A percentile compares a stretch with the other conserved stretches of the same genome.
These are phyloP conservation scores for Mallotus japonicus DNA, from an alignment of 441 rosid genomes.

Conservation along the genomic window DNA sequence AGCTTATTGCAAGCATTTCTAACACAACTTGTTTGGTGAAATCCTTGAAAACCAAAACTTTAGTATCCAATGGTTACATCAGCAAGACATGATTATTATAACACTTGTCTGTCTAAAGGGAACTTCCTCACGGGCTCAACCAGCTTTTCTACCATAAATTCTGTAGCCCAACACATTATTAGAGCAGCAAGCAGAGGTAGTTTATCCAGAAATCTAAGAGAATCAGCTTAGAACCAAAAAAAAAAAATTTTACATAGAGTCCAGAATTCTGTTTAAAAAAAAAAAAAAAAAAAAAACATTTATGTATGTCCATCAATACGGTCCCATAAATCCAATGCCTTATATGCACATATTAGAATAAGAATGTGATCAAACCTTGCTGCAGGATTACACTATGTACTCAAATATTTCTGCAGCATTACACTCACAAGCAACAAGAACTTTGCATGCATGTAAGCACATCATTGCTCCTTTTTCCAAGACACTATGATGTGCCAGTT, in stretches of 20 bases:
- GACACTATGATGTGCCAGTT: not conserved
- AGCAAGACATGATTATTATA: not conserved
- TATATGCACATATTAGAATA: no score
- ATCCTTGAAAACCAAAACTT: not conserved
- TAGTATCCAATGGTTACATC: not conserved
- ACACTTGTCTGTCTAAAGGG: not conserved
- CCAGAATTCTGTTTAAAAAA: not conserved
- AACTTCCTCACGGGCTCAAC: constrained; percentile 1
- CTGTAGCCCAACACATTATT: not conserved
- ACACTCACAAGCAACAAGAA: no score
- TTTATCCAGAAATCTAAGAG: not conserved
- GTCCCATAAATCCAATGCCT: no score
- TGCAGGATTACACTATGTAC: no score
- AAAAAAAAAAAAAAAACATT: not conserved
- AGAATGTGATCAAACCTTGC: no score
- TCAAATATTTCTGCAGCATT: no score
- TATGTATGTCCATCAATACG: not conserved
- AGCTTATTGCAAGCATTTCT: not conserved
- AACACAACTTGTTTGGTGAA: not conserved
- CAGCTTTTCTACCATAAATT: not conserved
- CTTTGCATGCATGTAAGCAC: no score
- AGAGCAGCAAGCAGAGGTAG: not conserved
- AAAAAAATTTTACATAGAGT: constrained; percentile 4
- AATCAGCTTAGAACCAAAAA: not conserved
- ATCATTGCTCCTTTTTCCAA: no score